Evolutionary conservation across 2,329 filamentous ascomycete genomes (phyloP), one percentile per base, ranked within the genome.

Genomic region (Bimuria novae-zelandiae): DNA sequence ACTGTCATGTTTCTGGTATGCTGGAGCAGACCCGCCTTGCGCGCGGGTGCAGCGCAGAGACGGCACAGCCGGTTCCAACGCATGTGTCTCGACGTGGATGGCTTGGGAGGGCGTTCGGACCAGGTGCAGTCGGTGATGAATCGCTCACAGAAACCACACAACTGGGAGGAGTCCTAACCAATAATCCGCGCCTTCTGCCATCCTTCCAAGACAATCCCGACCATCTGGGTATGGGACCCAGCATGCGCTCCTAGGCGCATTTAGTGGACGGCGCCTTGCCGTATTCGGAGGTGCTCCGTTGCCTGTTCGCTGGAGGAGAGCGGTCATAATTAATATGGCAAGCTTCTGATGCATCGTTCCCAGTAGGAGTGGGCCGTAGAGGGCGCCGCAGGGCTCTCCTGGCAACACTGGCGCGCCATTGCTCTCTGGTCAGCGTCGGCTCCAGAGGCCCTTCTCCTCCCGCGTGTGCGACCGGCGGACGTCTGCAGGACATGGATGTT

Each of bases 211-310:
- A 19, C 39, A 25, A 22, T 27, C 47, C 64, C 60, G 63, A 58
- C 42, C 47, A 40, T 30, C 56, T 63, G 64, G n/a, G 51, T 57
- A 49, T 52, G 54, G 65, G 65, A 56, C 64, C 48, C 43, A 16
- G 25, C 21, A 57, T 21, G 25, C 62, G 46, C 7, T 22, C 27
- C 51, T 52, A 39, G 56, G 57, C 22, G 39, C 52, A 57, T 59
- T 58, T 59, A 27, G 42, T 4, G n/a, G 11, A 14, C 33, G 7
- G 22, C 22, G 39, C 35, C 17, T 44, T 17, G 11, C 41, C 41
- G 41, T 27, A 21, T 44, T n/a, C 16, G n/a, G 41, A 29, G 27
- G 16, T 21, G 4, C 41, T 44, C 41, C 41, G 36, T 5, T 12
- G 41, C 27, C 44, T 25, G 54, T 37, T 25, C 36, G 49, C 54